Base-by-base conservation (phyloP, 257 asterid species). In the Plantago elongata region DNA sequence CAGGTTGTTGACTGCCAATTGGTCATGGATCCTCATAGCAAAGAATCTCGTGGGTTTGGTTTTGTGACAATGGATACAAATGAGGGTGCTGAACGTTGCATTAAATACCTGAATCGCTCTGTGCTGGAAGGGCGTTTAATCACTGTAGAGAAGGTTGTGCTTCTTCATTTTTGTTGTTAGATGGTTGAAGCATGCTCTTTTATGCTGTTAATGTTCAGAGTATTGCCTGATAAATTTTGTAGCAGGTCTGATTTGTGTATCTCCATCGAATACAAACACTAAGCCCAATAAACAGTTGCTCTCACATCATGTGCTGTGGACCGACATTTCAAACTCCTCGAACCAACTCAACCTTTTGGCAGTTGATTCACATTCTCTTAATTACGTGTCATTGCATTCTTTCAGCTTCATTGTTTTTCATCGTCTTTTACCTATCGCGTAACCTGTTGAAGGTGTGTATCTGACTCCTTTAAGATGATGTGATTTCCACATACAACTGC, bases 201-300 rank as follows among this genome's bases (percentile, higher is more conserved):
- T 45, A 45, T 45, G 49, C 49, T 45, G 5, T 45, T 45, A 45
- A 59, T 58, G 70, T 70, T 64, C 63, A 64, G 57, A 40, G 60
- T 70, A 57, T 63, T 70, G 70, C 66, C 61, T 51, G 66, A 54
- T 69, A 69, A 62, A 55, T 69, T 68, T 81, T 83, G 81, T 76
- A 72, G 86, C 81, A 70, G 85, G 78, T 77, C 47, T 74, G 79
- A 59, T 76, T 61, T 73, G 78, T 79, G 78, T 74, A 49, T 49
- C 52, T 76, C 70, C 76, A 74, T 70, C 78, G 76, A 79, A 70
- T 68, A 62, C 82, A 48, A 47, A 47, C 11, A 5, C 52, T 47
- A 9, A 47, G 54, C 9, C 17, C 54, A 49, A 49, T 49, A n/a
- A 49, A 49, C 54, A n/a, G 7, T 49, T 49, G 54, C 54, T 18